Base-by-base conservation (phyloP, 495 filamentous ascomycete species). In the Wilcoxina mikolae region DNA sequence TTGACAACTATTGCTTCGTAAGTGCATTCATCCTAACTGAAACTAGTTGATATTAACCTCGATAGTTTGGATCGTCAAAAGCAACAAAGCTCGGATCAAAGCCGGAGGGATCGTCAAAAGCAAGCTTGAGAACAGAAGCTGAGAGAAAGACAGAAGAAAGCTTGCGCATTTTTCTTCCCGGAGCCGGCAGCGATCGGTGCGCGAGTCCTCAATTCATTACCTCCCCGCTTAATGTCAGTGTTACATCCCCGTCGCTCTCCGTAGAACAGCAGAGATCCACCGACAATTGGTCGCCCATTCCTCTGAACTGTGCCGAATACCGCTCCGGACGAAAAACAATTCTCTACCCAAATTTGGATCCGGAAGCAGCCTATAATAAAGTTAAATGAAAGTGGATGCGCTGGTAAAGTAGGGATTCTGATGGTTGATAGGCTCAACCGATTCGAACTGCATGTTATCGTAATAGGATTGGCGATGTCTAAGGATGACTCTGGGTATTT, bases 1-100 rank as follows among this genome's bases (percentile, higher is more conserved):
- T 98, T 63, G 85, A 94, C 73, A 94, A 93, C 70, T 98, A 94
- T 71, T 98, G 91, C 75, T 95, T 94, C 77, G 89, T 95, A 86
- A 78, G 88, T 93, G 73, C 67, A 24, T 38, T 28, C 24, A 58
- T 65, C 39, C 57, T 38, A 53, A 35, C 65, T 43, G 58, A 53
- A 44, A 25, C 26, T 42, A 4, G 27, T 18, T n/a, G 20, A 24
- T 31, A 29, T 10, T 28, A 5, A 25, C 51, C 56, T 56, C 31
- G 54, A 23, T 54, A 78, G 76, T 78, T 70, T 71, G 75, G 74
- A 15, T 72, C 76, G 25, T 59, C 68, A 39, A 74, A 73, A 53
- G 44, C 67, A 22, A 61, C 68, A 1, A 50, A 27, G n/a, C 12
- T 28, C 24, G 12, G 15, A 18, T 11, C 43, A 15, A 50, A 50